These are phyloP conservation scores for Massarina eburnea DNA, from an alignment of 2,329 filamentous ascomycete genomes.

Conservation along the genomic window DNA sequence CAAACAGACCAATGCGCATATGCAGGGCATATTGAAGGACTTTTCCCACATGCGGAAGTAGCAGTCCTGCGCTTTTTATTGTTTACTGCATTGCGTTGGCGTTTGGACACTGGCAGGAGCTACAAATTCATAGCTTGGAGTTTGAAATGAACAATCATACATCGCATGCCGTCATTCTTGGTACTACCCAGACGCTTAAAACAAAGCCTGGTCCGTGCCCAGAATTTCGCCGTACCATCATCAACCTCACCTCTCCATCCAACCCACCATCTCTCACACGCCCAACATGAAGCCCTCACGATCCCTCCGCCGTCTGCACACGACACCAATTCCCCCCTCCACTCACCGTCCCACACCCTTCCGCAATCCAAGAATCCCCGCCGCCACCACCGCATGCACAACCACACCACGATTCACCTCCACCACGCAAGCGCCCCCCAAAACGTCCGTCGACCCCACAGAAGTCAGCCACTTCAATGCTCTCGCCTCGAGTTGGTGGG, in stretches of 20 bases:
- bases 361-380: too few species aligned
- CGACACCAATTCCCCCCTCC: too few species aligned
- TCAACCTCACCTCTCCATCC: neutral
- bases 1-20: slow-evolving; percentile 86
- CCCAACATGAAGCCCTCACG: neutral
- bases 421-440: slow-evolving; percentile 12
- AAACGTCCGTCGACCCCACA: slow-evolving; percentile 66
- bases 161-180: too few species aligned
- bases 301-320: too few species aligned
- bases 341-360: too few species aligned
- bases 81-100: slow-evolving; percentile 33
- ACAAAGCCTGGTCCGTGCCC: slow-evolving; percentile 12
- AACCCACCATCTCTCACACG: neutral
- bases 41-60: slow-evolving; percentile 54
- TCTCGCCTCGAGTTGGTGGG: slow-evolving; percentile 96
- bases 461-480: slow-evolving; percentile 94
- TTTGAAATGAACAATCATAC: too few species aligned
- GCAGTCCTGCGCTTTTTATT: slow-evolving; percentile 4
- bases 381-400: neutral
- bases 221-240: slow-evolving; percentile 14
- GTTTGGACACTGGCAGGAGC: slow-evolving; percentile 16
- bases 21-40: slow-evolving; percentile 79
- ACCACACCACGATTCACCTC: slow-evolving; percentile 16
- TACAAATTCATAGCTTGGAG: too few species aligned
- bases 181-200: too few species aligned